Evolutionary conservation across 1,284 basidiomycete species (phyloP), one percentile per base, ranked within the genome.

Genomic region (Irpex sp.): DNA sequence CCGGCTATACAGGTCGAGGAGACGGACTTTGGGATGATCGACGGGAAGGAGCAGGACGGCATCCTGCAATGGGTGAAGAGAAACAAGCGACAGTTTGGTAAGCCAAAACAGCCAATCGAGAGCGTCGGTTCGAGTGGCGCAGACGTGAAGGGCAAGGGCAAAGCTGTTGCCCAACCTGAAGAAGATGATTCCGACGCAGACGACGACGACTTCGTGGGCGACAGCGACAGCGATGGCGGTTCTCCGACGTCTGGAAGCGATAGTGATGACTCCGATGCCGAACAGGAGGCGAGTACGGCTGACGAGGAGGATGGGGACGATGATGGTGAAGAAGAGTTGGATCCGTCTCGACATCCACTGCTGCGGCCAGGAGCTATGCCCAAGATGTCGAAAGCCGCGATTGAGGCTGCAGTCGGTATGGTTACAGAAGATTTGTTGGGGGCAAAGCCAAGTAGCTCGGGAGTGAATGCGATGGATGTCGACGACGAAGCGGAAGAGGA

Each of bases 11-110:
- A 72, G 8, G 80, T 79, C 2, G 77, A 84, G 58, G 88, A 91
- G 72, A 84, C 84, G 0, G 84, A 86, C 69, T 88, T 92, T 68
- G 80, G 81, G 26, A 86, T 89, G 82, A 81, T 92, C 8, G 89
- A 92, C 65, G 85, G 84, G 34, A 80, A 79, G 66, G 89, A 92
- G 72, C 82, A 85, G 69, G 85, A 87, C 38, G 81, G 82, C 15
- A 87, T 92, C 59, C 77, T 80, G 36, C 78, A 81, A 37, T 92
- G 91, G 91, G 81, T 86, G 31, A 77, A 83, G 61, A 76, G 78
- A 62, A 78, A 85, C 64, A 79, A 82, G 40, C 77, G 82, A 67
- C 66, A 82, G n/a, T 89, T 92, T 74, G 88, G 88, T 19, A 79
- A 40, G 56, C 3, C 49, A 49, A 9, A 26, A 58, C 40, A 37